A percentile compares a stretch with the other conserved stretches of the same genome.
These are phyloP conservation scores for Coprinellus micaceus DNA, from an alignment of 768 basidiomycete species.

Conservation along the genomic window DNA sequence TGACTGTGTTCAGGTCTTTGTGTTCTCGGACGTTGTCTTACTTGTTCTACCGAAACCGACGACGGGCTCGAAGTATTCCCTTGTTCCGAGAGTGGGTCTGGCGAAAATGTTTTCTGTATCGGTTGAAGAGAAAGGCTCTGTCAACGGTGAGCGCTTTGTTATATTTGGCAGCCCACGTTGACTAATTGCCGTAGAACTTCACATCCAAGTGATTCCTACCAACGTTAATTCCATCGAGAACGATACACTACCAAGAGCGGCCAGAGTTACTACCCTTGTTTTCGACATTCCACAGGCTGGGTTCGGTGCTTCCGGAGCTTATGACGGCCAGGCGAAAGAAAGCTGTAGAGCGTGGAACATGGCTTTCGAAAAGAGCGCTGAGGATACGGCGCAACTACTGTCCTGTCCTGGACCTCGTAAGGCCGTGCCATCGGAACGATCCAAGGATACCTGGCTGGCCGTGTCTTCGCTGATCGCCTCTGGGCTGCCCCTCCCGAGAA, in stretches of 20 bases:
- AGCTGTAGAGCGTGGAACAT: conserved; percentile 36
- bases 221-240: background rate
- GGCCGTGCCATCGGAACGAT: conserved; percentile 18
- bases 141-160: background rate
- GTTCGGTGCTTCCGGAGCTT: no score
- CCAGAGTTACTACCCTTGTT: background rate
- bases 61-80: conserved; percentile 16
- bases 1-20: conserved; percentile 32
- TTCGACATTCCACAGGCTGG: no score
- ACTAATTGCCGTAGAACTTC: background rate
- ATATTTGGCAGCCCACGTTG: background rate
- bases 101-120: conserved; percentile 36
- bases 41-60: conserved; percentile 33
- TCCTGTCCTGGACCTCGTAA: conserved; percentile 25
- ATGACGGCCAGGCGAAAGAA: background rate
- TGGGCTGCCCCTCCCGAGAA: conserved; percentile 63
- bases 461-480: conserved; percentile 36
- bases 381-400: conserved; percentile 39
- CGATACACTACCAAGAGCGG: background rate
- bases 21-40: conserved; percentile 72
- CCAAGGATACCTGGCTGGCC: conserved; percentile 28
- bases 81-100: conserved; percentile 35
- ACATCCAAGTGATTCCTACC: background rate
- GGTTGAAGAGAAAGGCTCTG: background rate
- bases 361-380: conserved; percentile 51